Percentiles rank a stretch among this genome's conserved stretches.
Evolutionary conservation across 345 rosid species (phyloP).

Genomic region (Microcos paniculata): DNA sequence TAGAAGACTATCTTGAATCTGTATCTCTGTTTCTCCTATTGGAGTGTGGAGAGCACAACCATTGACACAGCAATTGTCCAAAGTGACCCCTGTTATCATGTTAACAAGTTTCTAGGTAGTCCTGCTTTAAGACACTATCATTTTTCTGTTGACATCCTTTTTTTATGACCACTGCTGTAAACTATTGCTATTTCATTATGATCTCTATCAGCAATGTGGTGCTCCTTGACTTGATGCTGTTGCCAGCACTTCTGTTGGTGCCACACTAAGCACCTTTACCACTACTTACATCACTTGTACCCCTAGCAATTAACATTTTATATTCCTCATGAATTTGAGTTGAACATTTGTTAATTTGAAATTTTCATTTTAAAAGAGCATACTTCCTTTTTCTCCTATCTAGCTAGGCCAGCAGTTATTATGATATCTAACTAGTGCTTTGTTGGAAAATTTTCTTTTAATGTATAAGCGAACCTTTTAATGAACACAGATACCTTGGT

Average conservation of each 20-base stretch:
- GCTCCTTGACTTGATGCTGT: too few species aligned
- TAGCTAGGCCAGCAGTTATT: not conserved
- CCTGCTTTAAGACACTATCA: not conserved
- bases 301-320: too few species aligned
- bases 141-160: not conserved
- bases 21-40: not conserved
- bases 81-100: not conserved
- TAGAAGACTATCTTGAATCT: not conserved
- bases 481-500: slow-evolving; percentile 77
- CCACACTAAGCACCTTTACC: too few species aligned
- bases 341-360: too few species aligned
- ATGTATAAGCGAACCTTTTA: slow-evolving; percentile 11
- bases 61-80: not conserved
- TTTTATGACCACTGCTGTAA: too few species aligned
- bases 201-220: too few species aligned
- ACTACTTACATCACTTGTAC: too few species aligned
- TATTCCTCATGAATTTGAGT: too few species aligned
- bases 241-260: not conserved
- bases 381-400: not conserved
- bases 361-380: not conserved
- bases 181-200: too few species aligned
- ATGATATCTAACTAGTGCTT: too few species aligned
- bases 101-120: not conserved
- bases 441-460: too few species aligned
- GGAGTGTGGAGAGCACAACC: not conserved